A percentile compares a stretch with the other conserved stretches of the same genome.
phyloP scores from a whole-genome alignment of 768 basidiomycete species.

The Chalciporus piperatus region DNA sequence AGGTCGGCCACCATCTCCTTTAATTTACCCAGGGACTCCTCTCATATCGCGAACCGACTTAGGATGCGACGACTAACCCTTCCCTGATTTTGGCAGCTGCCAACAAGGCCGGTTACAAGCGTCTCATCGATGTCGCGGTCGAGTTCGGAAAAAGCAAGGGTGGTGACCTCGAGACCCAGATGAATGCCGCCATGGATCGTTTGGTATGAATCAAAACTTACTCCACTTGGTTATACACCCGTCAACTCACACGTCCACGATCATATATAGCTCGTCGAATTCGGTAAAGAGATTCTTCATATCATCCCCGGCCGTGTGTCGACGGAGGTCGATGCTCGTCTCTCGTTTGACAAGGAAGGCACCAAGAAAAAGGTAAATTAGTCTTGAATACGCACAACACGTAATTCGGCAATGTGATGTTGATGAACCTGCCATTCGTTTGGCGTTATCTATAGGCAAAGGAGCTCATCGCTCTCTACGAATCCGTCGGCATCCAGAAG shows the following conservation, averaged over 20 bases:
- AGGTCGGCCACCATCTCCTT: constrained; percentile 47
- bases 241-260: constrained; percentile 7
- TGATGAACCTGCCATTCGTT: constrained; percentile 8
- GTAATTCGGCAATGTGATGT: constrained; percentile 18
- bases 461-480: constrained; percentile 91
- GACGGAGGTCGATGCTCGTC: constrained; percentile 96
- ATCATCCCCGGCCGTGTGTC: constrained; percentile 99
- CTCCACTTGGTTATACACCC: constrained; percentile 9
- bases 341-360: constrained; percentile 92
- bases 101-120: constrained; percentile 82
- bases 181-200: constrained; percentile 81
- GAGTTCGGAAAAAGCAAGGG: constrained; percentile 78
- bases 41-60: constrained; percentile 14
- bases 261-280: constrained; percentile 80
- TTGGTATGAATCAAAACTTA: constrained; percentile 54
- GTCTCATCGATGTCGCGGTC: constrained; percentile 75
- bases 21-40: constrained; percentile 6
- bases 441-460: constrained; percentile 49
- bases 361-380: constrained; percentile 79
- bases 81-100: constrained; percentile 92
- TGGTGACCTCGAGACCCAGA: constrained; percentile 69
- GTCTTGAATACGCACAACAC: constrained; percentile 14
- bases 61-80: constrained; percentile 99
- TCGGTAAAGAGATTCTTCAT: constrained; percentile 90
- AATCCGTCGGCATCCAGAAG: constrained; percentile 88